phyloP scores from a whole-genome alignment of 2,329 filamentous ascomycete genomes.

The Curvularia sp. region DNA sequence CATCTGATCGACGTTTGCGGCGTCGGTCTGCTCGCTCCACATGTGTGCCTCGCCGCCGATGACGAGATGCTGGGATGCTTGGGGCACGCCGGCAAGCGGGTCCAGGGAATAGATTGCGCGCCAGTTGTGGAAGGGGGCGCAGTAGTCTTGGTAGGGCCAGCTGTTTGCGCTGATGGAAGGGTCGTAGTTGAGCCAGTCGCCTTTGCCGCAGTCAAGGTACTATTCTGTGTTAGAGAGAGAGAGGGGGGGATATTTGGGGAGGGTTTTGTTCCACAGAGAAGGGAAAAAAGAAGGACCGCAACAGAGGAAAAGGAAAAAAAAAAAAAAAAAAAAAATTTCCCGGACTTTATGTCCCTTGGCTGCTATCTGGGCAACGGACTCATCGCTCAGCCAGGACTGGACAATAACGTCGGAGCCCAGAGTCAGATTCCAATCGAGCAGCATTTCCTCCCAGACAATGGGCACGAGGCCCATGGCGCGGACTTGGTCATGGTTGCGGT shows the following conservation, averaged over 20 bases:
- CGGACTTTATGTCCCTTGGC: constrained; percentile 72
- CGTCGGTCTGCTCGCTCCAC: constrained; percentile 81
- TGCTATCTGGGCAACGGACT: constrained; percentile 67
- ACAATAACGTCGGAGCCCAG: constrained; percentile 75
- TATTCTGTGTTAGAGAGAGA: constrained; percentile 45
- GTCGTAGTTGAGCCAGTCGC: constrained; percentile 77
- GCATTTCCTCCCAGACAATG: constrained; percentile 89
- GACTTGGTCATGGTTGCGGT: constrained; percentile 72
- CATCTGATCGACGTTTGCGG: constrained; percentile 74
- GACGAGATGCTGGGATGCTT: constrained; percentile 70
- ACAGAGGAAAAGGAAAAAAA: not conserved
- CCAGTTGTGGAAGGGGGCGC: constrained; percentile 81
- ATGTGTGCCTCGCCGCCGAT: constrained; percentile 80
- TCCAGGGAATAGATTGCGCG: constrained; percentile 81
- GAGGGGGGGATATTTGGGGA: too few species aligned
- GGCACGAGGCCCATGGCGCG: constrained; percentile 70
- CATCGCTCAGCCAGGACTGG: constrained; percentile 77
- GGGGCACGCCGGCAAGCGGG: constrained; percentile 70
- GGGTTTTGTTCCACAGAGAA: too few species aligned
- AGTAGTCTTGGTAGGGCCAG: constrained; percentile 83
- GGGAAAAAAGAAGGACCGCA: not conserved
- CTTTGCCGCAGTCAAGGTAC: constrained; percentile 85
- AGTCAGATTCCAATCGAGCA: constrained; percentile 77
- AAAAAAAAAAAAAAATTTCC: constrained; percentile 68
- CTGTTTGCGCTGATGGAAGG: constrained; percentile 60